Conservation (phyloP, 371 early-diverging fungal species). For the Rhizopus microsporus region DNA sequence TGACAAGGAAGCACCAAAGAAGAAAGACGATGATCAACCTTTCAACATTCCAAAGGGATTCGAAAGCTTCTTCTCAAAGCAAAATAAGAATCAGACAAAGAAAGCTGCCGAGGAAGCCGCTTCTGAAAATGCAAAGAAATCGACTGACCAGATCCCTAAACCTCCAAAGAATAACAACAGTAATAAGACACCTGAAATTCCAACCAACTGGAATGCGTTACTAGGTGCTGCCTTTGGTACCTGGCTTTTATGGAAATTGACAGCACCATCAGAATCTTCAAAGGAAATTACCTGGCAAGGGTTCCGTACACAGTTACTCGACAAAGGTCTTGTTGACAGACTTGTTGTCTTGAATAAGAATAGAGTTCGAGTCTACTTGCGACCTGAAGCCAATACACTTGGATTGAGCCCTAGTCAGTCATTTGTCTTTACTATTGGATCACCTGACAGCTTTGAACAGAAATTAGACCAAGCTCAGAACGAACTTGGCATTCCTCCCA, state of each 20-base stretch:
- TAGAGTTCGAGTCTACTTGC: constrained; percentile 78
- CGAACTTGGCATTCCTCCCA: constrained; percentile 87
- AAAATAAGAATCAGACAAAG: constrained; percentile 25
- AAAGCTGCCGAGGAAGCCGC: constrained; percentile 29
- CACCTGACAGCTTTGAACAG: constrained; percentile 92
- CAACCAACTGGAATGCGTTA: constrained; percentile 44
- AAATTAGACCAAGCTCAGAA: constrained; percentile 86
- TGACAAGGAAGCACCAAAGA: constrained; percentile 29
- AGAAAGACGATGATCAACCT: constrained; percentile 22
- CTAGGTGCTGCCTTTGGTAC: constrained; percentile 52
- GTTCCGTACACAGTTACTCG: constrained; percentile 85
- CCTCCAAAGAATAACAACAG: constrained; percentile 16
- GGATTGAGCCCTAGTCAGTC: constrained; percentile 34
- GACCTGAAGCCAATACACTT: constrained; percentile 63
- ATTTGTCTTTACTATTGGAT: constrained; percentile 88
- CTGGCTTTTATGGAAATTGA: constrained; percentile 54
- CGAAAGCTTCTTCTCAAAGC: constrained; percentile 45
- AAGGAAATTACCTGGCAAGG: constrained; percentile 91
- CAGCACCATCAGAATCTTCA: constrained; percentile 45
- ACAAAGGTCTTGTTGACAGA: constrained; percentile 89
- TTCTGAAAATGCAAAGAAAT: constrained; percentile 22
- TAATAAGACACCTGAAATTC: constrained; percentile 26
- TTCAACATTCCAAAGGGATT: constrained; percentile 48
- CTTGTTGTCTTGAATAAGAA: constrained; percentile 86
- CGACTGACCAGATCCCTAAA: constrained; percentile 34